Evolutionary conservation across 2,329 filamentous ascomycete genomes (phyloP).

Genomic region (Arthrinium phaeospermum): DNA sequence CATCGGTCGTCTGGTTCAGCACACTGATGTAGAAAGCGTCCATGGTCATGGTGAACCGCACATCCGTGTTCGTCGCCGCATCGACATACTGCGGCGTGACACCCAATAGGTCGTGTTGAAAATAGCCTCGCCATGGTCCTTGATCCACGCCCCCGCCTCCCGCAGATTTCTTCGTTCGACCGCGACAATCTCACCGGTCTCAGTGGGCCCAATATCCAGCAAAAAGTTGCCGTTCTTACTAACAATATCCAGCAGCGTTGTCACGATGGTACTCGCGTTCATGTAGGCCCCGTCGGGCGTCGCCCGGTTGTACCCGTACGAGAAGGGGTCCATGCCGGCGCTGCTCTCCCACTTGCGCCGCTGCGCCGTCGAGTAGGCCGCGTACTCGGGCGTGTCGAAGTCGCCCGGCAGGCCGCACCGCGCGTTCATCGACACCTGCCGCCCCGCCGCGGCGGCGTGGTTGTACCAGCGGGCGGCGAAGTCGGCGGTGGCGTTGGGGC

Average conservation of each 20-base stretch:
- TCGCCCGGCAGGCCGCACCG: slow-evolving; percentile 61
- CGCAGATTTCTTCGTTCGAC: slow-evolving; percentile 53
- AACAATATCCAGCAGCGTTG: slow-evolving; percentile 41
- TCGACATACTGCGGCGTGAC: slow-evolving; percentile 32
- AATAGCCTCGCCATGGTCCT: slow-evolving; percentile 57
- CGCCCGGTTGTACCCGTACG: slow-evolving; percentile 64
- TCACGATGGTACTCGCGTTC: slow-evolving; percentile 54
- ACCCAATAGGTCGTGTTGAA: slow-evolving; percentile 59
- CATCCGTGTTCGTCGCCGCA: slow-evolving; percentile 31
- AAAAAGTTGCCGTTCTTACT: slow-evolving; percentile 53
- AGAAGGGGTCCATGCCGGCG: slow-evolving; percentile 64
- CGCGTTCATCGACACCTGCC: slow-evolving; percentile 60
- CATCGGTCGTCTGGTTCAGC: slow-evolving; percentile 32
- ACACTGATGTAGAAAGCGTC: slow-evolving; percentile 60
- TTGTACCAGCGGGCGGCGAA: slow-evolving; percentile 52
- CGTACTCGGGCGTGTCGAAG: slow-evolving; percentile 67
- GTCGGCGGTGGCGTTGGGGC: slow-evolving; percentile 46
- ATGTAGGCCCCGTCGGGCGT: slow-evolving; percentile 57
- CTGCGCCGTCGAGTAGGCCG: slow-evolving; percentile 54
- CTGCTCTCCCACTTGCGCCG: slow-evolving; percentile 65
- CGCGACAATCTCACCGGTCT: slow-evolving; percentile 58
- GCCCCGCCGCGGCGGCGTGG: slow-evolving; percentile 42
- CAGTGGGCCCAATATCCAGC: slow-evolving; percentile 61
- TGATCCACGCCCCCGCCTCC: slow-evolving; percentile 60
- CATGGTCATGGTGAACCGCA: slow-evolving; percentile 57